These are phyloP conservation scores for Harringtonia aguacate DNA, from an alignment of 2,329 filamentous ascomycete genomes.

Conservation along the genomic window DNA sequence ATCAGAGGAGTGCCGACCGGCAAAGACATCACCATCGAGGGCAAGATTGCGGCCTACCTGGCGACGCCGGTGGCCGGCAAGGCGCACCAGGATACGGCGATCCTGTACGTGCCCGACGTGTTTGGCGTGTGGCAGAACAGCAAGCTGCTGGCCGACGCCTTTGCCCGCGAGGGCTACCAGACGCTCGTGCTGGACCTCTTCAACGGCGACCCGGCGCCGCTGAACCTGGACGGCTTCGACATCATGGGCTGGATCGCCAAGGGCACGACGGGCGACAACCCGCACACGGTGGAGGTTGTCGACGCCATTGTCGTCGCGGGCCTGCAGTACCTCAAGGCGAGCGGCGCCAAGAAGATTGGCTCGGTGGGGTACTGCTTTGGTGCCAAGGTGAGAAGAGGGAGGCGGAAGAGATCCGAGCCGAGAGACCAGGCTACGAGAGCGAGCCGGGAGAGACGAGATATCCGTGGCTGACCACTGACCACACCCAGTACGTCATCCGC, in stretches of 20 bases:
- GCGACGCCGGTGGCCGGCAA: conserved; percentile 31
- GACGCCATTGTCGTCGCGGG: conserved; percentile 37
- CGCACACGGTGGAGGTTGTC: conserved; percentile 11
- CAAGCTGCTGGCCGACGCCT: conserved; percentile 62
- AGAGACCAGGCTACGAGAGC: too few species aligned
- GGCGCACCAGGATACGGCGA: conserved; percentile 22
- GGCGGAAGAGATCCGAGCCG: too few species aligned
- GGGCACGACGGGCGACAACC: conserved; percentile 32
- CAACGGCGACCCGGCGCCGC: conserved; percentile 49
- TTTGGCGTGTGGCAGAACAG: conserved; percentile 44
- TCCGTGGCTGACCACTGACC: too few species aligned
- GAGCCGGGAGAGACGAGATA: too few species aligned
- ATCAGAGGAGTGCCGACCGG: conserved; percentile 37
- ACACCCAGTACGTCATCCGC: conserved; percentile 58
- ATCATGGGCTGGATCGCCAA: conserved; percentile 30
- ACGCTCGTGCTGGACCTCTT: conserved; percentile 61
- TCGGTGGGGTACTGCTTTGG: conserved; percentile 68
- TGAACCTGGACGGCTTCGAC: conserved; percentile 36
- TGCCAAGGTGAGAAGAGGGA: too few species aligned
- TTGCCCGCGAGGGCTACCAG: conserved; percentile 62
- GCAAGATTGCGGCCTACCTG: conserved; percentile 38
- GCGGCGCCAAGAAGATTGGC: conserved; percentile 49
- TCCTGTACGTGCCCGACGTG: conserved; percentile 36
- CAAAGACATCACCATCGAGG: conserved; percentile 31
- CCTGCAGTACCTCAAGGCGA: conserved; percentile 47